Evolutionary conservation across 2,329 filamentous ascomycete genomes (phyloP).

Genomic region (Rugonectria rugulosa): DNA sequence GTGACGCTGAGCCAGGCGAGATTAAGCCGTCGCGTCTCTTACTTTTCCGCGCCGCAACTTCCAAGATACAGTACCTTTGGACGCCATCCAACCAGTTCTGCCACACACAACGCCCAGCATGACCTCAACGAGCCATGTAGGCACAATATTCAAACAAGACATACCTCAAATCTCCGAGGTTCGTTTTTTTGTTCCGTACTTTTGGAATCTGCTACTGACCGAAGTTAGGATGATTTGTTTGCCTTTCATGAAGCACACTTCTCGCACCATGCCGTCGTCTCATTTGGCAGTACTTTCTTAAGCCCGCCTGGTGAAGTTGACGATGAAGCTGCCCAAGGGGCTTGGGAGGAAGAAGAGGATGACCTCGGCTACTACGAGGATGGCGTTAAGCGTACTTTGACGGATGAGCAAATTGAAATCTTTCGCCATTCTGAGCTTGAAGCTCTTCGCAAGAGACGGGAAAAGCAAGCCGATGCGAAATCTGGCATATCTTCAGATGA

Average conservation of each 20-base stretch:
- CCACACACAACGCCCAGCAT: constrained; percentile 22
- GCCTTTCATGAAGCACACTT: constrained; percentile 70
- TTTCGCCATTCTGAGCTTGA: constrained; percentile 91
- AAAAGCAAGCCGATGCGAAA: constrained; percentile 38
- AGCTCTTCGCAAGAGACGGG: constrained; percentile 65
- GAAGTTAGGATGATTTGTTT: constrained; percentile 63
- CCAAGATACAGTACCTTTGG: neutral
- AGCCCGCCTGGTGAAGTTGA: constrained; percentile 36
- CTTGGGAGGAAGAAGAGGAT: constrained; percentile 67
- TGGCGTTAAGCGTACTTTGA: constrained; percentile 86
- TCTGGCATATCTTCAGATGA: constrained; percentile 24
- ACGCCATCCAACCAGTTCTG: neutral
- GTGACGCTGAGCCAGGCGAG: no score
- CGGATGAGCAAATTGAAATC: constrained; percentile 88
- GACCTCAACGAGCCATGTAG: constrained; percentile 28
- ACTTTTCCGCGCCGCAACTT: no score
- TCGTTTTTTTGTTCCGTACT: constrained; percentile 6
- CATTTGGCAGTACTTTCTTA: constrained; percentile 57
- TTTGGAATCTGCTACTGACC: constrained; percentile 28
- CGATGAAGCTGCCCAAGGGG: constrained; percentile 42
- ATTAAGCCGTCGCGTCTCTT: constrained; percentile 7
- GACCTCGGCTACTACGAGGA: constrained; percentile 85
- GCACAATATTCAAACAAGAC: constrained; percentile 17
- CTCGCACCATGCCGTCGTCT: constrained; percentile 51
- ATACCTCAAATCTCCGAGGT: constrained; percentile 40